These are phyloP conservation scores for Casuarina equisetifolia DNA, from an alignment of 306 rosid species.

Conservation along the genomic window DNA sequence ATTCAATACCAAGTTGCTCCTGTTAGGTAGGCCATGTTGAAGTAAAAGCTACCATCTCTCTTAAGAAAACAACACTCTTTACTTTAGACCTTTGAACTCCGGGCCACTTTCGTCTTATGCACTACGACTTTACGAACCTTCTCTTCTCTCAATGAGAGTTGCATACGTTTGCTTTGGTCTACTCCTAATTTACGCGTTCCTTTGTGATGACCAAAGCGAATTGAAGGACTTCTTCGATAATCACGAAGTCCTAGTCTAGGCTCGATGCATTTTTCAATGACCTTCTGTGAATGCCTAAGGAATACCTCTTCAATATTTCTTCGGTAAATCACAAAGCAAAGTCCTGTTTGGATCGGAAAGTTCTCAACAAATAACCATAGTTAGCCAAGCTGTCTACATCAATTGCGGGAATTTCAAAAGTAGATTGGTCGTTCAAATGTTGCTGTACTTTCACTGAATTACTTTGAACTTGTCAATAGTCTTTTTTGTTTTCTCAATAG, in stretches of 20 bases:
- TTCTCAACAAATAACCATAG: too few relatives aligned
- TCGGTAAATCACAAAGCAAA: background rate
- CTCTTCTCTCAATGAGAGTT: background rate
- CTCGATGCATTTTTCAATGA: background rate
- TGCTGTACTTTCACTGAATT: too few relatives aligned
- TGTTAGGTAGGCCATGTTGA: constrained; percentile 20
- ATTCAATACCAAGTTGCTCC: background rate
- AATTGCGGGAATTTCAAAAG: too few relatives aligned
- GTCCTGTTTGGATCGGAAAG: background rate
- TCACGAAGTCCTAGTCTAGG: background rate
- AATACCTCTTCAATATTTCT: background rate
- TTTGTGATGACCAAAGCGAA: background rate
- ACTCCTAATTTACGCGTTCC: background rate
- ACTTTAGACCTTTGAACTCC: background rate
- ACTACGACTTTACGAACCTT: background rate
- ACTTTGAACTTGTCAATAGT: too few relatives aligned
- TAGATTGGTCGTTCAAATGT: too few relatives aligned
- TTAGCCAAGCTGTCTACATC: too few relatives aligned
- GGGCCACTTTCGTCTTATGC: background rate
- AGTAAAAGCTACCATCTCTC: constrained; percentile 1
- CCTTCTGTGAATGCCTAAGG: background rate
- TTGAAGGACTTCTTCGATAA: background rate
- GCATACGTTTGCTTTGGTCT: background rate
- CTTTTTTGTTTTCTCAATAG: too few relatives aligned
- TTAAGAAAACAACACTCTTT: constrained; percentile 5